Percentiles rank a stretch among this genome's conserved stretches.
Evolutionary conservation across 345 rosid species (phyloP).

Genomic region (Melaleuca quinquenervia): DNA sequence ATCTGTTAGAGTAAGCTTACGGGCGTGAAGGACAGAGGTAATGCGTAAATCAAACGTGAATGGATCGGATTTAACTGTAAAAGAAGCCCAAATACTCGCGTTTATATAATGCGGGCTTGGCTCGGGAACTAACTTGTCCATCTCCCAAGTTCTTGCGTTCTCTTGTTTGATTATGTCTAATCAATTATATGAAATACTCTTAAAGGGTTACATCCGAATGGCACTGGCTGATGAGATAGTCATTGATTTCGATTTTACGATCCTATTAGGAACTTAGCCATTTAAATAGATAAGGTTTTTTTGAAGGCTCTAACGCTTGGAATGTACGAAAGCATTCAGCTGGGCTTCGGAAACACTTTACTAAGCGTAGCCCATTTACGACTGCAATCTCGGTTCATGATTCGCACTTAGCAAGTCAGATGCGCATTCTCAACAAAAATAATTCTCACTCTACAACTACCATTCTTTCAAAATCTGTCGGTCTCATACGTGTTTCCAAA

Average conservation of each 20-base stretch:
- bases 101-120: not conserved
- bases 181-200: not conserved
- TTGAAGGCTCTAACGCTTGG: not conserved
- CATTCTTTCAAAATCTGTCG: no score
- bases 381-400: no score
- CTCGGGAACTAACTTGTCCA: not conserved
- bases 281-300: no score
- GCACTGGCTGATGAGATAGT: not conserved
- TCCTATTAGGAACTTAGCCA: not conserved
- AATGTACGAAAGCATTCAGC: not conserved
- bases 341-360: not conserved
- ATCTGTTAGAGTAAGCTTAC: not conserved
- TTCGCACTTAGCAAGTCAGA: no score
- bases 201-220: not conserved
- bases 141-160: accelerated
- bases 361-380: no score
- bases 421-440: no score
- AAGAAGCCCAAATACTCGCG: not conserved
- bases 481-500: no score
- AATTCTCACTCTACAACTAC: no score
- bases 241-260: not conserved
- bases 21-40: not conserved
- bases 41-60: no score
- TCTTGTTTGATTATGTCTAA: not conserved
- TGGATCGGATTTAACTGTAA: not conserved